Percentiles rank a stretch among this genome's conserved stretches.
Conservation (phyloP, 2,329 filamentous ascomycete species). For the Aureobasidium sp. region DNA sequence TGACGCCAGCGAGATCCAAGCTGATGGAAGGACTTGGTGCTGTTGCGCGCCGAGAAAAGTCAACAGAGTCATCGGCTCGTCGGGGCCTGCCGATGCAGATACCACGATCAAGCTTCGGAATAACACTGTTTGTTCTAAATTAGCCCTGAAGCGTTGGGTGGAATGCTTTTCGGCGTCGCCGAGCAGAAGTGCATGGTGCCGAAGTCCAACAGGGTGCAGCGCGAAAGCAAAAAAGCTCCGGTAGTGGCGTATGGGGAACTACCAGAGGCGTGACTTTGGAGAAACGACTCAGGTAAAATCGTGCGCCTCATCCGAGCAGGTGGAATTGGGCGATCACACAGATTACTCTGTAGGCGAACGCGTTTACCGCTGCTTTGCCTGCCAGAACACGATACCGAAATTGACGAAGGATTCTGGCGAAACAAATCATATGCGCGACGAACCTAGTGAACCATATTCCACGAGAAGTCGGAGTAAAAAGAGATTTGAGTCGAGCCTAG, state of each 20-base stretch:
- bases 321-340: conserved; percentile 2
- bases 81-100: neutral
- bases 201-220: neutral
- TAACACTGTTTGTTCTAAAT: conserved; percentile 2
- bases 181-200: neutral
- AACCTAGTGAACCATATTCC: conserved; percentile 7
- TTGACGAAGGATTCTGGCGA: neutral
- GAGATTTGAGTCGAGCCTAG: conserved; percentile 10
- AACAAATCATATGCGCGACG: conserved; percentile 1
- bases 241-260: conserved; percentile 6
- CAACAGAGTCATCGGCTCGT: neutral
- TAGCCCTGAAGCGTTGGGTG: neutral
- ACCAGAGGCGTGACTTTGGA: conserved; percentile 2
- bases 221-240: neutral
- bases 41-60: neutral
- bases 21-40: neutral
- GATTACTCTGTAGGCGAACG: neutral
- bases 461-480: neutral
- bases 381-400: neutral
- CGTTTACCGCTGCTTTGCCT: neutral
- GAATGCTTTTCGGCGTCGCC: conserved; percentile 5
- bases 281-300: neutral
- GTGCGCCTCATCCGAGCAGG: neutral
- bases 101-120: conserved; percentile 2
- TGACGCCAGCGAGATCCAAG: neutral